A percentile compares a stretch with the other conserved stretches of the same genome.
Evolutionary conservation across 2,329 filamentous ascomycete genomes (phyloP).

Genomic region (Drechslerella stenobrocha): DNA sequence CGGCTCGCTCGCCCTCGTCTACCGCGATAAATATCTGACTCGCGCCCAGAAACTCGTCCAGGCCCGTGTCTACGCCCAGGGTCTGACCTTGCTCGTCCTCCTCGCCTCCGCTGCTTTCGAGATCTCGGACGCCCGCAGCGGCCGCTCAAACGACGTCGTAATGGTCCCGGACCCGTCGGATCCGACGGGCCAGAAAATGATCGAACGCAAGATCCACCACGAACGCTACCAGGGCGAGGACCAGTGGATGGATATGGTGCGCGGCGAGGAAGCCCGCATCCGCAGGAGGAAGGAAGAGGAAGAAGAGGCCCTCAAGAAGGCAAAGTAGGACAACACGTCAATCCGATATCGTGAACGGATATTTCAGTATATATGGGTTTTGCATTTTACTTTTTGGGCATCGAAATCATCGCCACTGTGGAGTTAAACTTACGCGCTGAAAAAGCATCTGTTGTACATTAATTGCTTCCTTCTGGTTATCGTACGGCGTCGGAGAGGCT

Average conservation of each 20-base stretch:
- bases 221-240: conserved; percentile 87
- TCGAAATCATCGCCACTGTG: no score
- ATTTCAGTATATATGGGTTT: no score
- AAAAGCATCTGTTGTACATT: no score
- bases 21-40: conserved; percentile 73
- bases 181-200: conserved; percentile 67
- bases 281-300: conserved; percentile 48
- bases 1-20: conserved; percentile 72
- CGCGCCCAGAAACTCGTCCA: conserved; percentile 87
- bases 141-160: conserved; percentile 77
- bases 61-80: conserved; percentile 91
- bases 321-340: background rate
- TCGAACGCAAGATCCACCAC: conserved; percentile 85
- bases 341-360: no score
- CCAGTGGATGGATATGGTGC: conserved; percentile 68
- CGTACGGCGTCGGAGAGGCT: no score
- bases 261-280: conserved; percentile 51
- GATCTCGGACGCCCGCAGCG: conserved; percentile 73
- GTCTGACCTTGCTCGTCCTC: conserved; percentile 79
- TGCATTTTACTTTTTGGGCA: no score
- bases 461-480: no score
- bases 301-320: conserved; percentile 1
- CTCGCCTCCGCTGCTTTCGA: conserved; percentile 82
- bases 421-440: no score
- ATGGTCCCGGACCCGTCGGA: conserved; percentile 78